phyloP scores from a whole-genome alignment of 164 flowering plant species.

The Liriodendron chinense region DNA sequence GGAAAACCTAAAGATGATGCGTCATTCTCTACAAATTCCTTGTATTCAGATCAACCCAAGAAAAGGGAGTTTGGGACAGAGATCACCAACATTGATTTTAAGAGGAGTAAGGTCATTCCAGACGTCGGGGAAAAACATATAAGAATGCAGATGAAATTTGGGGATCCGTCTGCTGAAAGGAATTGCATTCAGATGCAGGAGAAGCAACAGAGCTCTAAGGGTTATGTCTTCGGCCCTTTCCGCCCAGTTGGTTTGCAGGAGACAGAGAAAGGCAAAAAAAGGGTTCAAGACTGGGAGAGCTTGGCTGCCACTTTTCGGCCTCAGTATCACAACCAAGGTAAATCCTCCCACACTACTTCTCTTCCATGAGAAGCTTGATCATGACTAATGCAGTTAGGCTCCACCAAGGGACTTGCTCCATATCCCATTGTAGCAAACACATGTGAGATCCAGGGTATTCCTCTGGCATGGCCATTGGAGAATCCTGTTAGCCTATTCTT shows the following conservation, averaged over 20 bases:
- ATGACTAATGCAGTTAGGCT: not conserved
- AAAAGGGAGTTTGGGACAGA: slow-evolving; percentile 82
- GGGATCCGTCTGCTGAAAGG: slow-evolving; percentile 20
- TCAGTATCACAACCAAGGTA: slow-evolving; percentile 93
- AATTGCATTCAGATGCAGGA: slow-evolving; percentile 18
- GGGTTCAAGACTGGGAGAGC: slow-evolving; percentile 58
- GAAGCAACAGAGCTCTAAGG: slow-evolving; percentile 26
- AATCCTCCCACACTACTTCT: not conserved
- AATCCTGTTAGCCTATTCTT: no score
- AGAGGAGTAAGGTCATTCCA: slow-evolving; percentile 40
- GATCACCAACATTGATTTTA: slow-evolving; percentile 52
- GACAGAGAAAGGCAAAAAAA: slow-evolving; percentile 23
- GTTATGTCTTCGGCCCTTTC: slow-evolving; percentile 81
- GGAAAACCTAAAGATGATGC: slow-evolving; percentile 23
- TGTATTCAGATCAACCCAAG: slow-evolving; percentile 27
- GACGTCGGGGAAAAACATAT: slow-evolving; percentile 15
- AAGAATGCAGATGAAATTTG: slow-evolving; percentile 28
- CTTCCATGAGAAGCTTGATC: not conserved
- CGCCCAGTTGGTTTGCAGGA: slow-evolving; percentile 48
- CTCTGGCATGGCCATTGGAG: no score
- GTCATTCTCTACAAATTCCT: slow-evolving; percentile 4
- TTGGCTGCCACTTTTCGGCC: slow-evolving; percentile 61
- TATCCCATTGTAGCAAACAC: no score
- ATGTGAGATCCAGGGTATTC: no score
- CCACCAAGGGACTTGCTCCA: no score